Evolutionary conservation across 305 asterid species (phyloP).

Genomic region (Plantago lanceolata): DNA sequence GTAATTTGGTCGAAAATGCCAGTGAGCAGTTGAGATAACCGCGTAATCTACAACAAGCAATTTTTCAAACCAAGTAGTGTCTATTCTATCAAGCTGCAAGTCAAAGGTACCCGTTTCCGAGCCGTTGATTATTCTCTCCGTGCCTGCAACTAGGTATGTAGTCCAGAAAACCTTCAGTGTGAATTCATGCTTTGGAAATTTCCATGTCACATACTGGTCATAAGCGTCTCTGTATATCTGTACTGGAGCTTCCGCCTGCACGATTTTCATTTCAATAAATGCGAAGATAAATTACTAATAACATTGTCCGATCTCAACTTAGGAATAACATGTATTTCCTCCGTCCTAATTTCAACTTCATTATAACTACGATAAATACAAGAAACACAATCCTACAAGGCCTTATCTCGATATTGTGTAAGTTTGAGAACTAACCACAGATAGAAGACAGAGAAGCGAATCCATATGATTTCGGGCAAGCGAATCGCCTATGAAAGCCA

Average conservation of each 20-base stretch:
- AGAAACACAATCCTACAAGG: neutral
- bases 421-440: slow-evolving; percentile 35
- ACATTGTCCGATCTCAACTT: neutral
- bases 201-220: neutral
- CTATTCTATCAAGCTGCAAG: slow-evolving; percentile 21
- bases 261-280: neutral
- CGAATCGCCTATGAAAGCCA: slow-evolving; percentile 35
- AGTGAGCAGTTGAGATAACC: slow-evolving; percentile 24
- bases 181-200: neutral
- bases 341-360: neutral
- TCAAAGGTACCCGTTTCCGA: slow-evolving; percentile 13
- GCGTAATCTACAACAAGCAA: slow-evolving; percentile 17
- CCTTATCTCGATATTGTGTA: neutral
- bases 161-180: neutral
- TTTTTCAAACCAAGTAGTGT: slow-evolving; percentile 22
- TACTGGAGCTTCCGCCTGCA: slow-evolving; percentile 5
- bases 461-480: slow-evolving; percentile 79
- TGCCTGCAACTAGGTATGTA: neutral
- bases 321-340: neutral
- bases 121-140: slow-evolving; percentile 21
- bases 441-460: slow-evolving; percentile 66
- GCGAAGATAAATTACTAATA: too few species aligned
- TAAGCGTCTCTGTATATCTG: neutral
- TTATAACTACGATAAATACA: too few species aligned
- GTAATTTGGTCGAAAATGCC: slow-evolving; percentile 21